These are phyloP conservation scores for Fonsecaea monophora DNA, from an alignment of 2,329 filamentous ascomycete species.

Conservation along the genomic window DNA sequence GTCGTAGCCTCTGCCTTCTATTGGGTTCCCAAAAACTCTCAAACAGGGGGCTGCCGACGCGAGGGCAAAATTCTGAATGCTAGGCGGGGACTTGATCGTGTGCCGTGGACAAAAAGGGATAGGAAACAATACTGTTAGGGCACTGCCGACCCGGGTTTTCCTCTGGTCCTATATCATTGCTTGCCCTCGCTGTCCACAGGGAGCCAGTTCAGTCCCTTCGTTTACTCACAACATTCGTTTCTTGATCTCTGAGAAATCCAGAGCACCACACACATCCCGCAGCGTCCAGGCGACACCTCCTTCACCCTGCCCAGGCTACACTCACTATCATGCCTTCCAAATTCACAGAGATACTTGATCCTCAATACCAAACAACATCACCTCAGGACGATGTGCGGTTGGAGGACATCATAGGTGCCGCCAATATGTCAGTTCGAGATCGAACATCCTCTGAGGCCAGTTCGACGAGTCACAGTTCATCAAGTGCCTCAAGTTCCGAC, in stretches of 20 bases:
- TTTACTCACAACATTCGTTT: slow-evolving; percentile 5
- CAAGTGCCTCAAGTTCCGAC: slow-evolving; percentile 28
- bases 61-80: slow-evolving; percentile 23
- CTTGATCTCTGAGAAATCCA: slow-evolving; percentile 5
- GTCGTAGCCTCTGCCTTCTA: slow-evolving; percentile 22
- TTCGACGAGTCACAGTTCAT: slow-evolving; percentile 47
- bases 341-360: slow-evolving; percentile 54
- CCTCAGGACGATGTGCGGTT: slow-evolving; percentile 52
- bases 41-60: slow-evolving; percentile 11
- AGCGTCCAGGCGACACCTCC: slow-evolving; percentile 29
- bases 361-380: slow-evolving; percentile 45
- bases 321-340: slow-evolving; percentile 49
- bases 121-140: not conserved
- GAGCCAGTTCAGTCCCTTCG: slow-evolving; percentile 4
- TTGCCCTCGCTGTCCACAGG: not conserved
- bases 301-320: not conserved
- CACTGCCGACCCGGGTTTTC: slow-evolving; percentile 10
- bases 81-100: slow-evolving; percentile 26
- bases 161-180: slow-evolving; percentile 12
- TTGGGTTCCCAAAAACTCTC: slow-evolving; percentile 24
- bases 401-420: slow-evolving; percentile 52
- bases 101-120: slow-evolving; percentile 27
- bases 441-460: slow-evolving; percentile 45
- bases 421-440: slow-evolving; percentile 41
- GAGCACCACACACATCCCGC: not conserved